phyloP scores from a whole-genome alignment of 345 rosid genomes.

The Mangifera indica region DNA sequence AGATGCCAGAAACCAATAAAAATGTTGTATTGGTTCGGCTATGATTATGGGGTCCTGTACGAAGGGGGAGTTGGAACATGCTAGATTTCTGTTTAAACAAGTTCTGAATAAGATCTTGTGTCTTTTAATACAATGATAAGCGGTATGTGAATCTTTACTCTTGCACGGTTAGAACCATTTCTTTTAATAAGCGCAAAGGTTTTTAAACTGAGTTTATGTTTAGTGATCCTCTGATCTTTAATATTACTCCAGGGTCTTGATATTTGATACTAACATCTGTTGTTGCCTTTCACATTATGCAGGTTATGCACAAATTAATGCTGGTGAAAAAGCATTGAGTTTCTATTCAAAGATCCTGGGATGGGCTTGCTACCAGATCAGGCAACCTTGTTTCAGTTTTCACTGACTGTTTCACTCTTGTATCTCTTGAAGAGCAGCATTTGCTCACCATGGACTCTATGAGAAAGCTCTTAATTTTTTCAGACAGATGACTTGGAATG shows the following conservation, averaged over 20 bases:
- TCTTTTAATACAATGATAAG: slow-evolving; percentile 45
- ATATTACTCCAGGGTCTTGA: neutral
- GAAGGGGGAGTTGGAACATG: slow-evolving; percentile 30
- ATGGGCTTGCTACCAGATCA: slow-evolving; percentile 27
- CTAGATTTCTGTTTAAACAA: slow-evolving; percentile 36
- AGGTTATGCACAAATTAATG: slow-evolving; percentile 33
- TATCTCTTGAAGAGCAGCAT: slow-evolving; percentile 26
- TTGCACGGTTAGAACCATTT: neutral
- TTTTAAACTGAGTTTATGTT: neutral
- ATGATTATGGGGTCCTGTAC: slow-evolving; percentile 38
- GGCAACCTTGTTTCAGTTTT: slow-evolving; percentile 33
- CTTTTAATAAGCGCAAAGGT: neutral
- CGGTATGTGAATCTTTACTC: slow-evolving; percentile 17
- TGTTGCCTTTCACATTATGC: neutral
- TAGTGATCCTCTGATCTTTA: neutral
- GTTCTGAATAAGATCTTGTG: slow-evolving; percentile 29
- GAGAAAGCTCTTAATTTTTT: slow-evolving; percentile 24
- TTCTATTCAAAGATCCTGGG: slow-evolving; percentile 23
- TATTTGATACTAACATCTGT: neutral
- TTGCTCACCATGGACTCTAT: slow-evolving; percentile 32
- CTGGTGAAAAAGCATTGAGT: slow-evolving; percentile 29
- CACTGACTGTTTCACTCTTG: slow-evolving; percentile 33
- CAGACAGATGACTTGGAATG: slow-evolving; percentile 19
- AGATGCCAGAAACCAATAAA: slow-evolving; percentile 21
- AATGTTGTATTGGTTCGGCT: slow-evolving; percentile 32